A percentile compares a stretch with the other conserved stretches of the same genome.
Evolutionary conservation across 257 asterid species (phyloP).

Genomic region (Prunella vulgaris): DNA sequence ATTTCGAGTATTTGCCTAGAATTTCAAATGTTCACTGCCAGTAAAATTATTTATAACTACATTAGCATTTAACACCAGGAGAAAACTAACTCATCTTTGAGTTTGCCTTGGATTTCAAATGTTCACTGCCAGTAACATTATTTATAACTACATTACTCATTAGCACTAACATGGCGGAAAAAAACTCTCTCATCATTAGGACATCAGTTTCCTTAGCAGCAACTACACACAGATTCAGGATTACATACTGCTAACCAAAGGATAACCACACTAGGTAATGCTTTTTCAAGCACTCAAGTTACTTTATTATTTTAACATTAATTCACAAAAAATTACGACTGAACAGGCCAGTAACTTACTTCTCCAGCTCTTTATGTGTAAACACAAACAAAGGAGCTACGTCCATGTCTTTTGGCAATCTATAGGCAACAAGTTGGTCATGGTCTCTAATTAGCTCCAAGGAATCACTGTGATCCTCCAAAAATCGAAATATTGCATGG

Average conservation of each 20-base stretch:
- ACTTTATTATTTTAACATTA: background rate
- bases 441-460: slow-evolving; percentile 52
- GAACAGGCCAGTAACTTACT: slow-evolving; percentile 35
- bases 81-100: no score
- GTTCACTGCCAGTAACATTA: no score
- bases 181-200: background rate
- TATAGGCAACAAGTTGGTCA: slow-evolving; percentile 60
- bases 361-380: slow-evolving; percentile 34
- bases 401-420: slow-evolving; percentile 45
- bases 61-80: no score
- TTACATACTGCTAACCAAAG: background rate
- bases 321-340: slow-evolving; percentile 3
- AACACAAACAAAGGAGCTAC: slow-evolving; percentile 45
- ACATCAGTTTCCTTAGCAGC: background rate
- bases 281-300: background rate
- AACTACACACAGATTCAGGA: background rate
- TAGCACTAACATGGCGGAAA: background rate
- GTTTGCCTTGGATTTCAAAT: no score
- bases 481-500: slow-evolving; percentile 29
- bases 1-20: no score
- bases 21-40: no score
- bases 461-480: slow-evolving; percentile 44
- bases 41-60: no score
- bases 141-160: no score
- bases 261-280: background rate